phyloP scores from a whole-genome alignment of 805 yeast species.

The Starmera quercuum region DNA sequence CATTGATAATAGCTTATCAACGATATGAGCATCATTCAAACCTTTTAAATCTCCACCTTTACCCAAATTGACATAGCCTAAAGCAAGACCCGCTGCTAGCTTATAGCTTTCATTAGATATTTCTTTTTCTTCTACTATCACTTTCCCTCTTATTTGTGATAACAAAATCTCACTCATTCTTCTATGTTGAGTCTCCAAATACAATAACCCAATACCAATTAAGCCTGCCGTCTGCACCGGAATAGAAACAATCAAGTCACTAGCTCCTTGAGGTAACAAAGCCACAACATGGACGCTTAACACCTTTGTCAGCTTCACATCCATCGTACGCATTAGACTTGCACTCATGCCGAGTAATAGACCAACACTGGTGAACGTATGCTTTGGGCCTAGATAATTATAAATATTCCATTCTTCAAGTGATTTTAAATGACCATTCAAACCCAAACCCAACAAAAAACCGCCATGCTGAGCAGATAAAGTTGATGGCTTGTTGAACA shows the following conservation, averaged over 20 bases:
- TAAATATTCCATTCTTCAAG: slow-evolving; percentile 96
- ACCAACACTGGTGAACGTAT: slow-evolving; percentile 78
- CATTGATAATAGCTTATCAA: slow-evolving; percentile 48
- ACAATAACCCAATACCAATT: slow-evolving; percentile 82
- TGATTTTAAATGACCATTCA: slow-evolving; percentile 77
- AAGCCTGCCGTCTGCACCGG: slow-evolving; percentile 89
- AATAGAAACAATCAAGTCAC: slow-evolving; percentile 75
- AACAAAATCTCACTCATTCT: slow-evolving; percentile 77
- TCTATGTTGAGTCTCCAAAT: slow-evolving; percentile 70
- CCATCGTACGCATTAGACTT: slow-evolving; percentile 74
- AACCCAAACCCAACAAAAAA: slow-evolving; percentile 82
- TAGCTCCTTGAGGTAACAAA: slow-evolving; percentile 82
- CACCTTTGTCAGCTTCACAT: slow-evolving; percentile 81
- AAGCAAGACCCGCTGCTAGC: slow-evolving; percentile 79
- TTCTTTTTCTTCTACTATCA: slow-evolving; percentile 44
- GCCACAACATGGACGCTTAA: slow-evolving; percentile 91
- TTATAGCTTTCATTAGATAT: slow-evolving; percentile 73
- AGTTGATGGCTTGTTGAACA: slow-evolving; percentile 68
- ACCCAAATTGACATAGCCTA: slow-evolving; percentile 81
- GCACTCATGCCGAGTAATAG: slow-evolving; percentile 89
- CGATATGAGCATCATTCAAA: slow-evolving; percentile 53
- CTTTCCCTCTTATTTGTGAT: slow-evolving; percentile 55
- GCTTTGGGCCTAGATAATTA: slow-evolving; percentile 86
- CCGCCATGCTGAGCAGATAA: slow-evolving; percentile 89
- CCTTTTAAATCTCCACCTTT: slow-evolving; percentile 57